These are phyloP conservation scores for Gossypium davidsonii DNA, from an alignment of 441 rosid species.

Conservation along the genomic window DNA sequence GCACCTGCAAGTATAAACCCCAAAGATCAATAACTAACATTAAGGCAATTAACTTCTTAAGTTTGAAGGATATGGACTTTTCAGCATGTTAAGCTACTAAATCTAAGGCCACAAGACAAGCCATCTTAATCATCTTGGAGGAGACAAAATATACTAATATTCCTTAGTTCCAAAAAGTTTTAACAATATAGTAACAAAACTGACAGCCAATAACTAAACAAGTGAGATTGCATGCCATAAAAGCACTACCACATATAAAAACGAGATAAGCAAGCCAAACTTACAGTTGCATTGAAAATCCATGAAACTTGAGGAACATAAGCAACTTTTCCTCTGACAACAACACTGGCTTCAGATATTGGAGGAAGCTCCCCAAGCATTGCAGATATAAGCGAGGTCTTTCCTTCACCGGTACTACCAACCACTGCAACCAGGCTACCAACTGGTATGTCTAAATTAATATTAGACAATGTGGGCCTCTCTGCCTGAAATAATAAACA, in stretches of 20 bases:
- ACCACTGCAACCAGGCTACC: conserved; percentile 94
- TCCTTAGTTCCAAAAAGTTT: background rate
- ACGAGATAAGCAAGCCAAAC: conserved; percentile 25
- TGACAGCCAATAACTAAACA: background rate
- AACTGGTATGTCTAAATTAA: conserved; percentile 73
- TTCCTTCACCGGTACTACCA: conserved; percentile 96
- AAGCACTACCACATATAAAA: background rate
- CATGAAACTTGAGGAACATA: conserved; percentile 99
- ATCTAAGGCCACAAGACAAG: background rate
- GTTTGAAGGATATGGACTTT: background rate
- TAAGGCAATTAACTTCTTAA: conserved; percentile 10
- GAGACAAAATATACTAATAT: background rate
- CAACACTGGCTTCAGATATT: conserved; percentile 46
- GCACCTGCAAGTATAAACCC: conserved; percentile 46
- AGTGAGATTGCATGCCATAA: background rate
- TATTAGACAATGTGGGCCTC: conserved; percentile 67
- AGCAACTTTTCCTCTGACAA: conserved; percentile 74
- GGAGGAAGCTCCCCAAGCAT: conserved; percentile 95
- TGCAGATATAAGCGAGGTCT: conserved; percentile 92
- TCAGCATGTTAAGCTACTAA: background rate
- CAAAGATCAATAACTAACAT: conserved; percentile 7
- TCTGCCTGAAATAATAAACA: conserved; percentile 47
- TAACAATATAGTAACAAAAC: background rate
- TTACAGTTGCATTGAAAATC: conserved; percentile 95
- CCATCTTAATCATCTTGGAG: background rate